Evolutionary conservation across 2,329 filamentous ascomycete genomes (phyloP).

Genomic region (Leptographium lundbergii): DNA sequence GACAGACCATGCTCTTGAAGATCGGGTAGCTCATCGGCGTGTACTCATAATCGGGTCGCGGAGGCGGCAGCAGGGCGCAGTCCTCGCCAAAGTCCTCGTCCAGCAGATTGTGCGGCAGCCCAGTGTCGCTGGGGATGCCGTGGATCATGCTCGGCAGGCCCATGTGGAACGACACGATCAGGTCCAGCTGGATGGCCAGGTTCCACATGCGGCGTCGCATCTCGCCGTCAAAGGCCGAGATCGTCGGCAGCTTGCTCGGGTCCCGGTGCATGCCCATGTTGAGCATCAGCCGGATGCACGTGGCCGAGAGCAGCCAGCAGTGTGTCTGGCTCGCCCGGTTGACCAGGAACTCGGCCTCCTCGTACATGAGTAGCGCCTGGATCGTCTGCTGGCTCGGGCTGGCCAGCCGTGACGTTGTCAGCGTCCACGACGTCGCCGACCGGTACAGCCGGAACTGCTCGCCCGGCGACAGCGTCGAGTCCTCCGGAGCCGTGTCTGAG

Average conservation of each 20-base stretch:
- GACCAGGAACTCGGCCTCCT: conserved; percentile 40
- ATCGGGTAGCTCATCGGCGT: conserved; percentile 45
- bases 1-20: conserved; percentile 33
- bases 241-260: conserved; percentile 34
- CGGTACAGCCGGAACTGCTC: conserved; percentile 36
- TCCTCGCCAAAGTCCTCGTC: conserved; percentile 53
- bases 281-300: conserved; percentile 40
- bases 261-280: conserved; percentile 48
- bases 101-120: conserved; percentile 46
- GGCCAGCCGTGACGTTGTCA: conserved; percentile 37
- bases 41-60: conserved; percentile 44
- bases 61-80: conserved; percentile 38
- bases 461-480: conserved; percentile 20
- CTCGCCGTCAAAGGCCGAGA: conserved; percentile 40
- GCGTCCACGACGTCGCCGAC: conserved; percentile 35
- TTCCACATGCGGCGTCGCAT: conserved; percentile 42
- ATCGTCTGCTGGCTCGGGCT: conserved; percentile 35
- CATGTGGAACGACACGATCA: conserved; percentile 53
- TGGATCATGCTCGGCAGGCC: conserved; percentile 55
- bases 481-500: conserved; percentile 16
- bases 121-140: conserved; percentile 49
- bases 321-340: conserved; percentile 38
- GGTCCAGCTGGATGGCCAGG: conserved; percentile 44
- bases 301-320: conserved; percentile 38
- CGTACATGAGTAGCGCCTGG: conserved; percentile 37